Evolutionary conservation across 2,329 filamentous ascomycete species (phyloP), one percentile per base, ranked within the genome.

Genomic region (Rachicladosporium sp.): DNA sequence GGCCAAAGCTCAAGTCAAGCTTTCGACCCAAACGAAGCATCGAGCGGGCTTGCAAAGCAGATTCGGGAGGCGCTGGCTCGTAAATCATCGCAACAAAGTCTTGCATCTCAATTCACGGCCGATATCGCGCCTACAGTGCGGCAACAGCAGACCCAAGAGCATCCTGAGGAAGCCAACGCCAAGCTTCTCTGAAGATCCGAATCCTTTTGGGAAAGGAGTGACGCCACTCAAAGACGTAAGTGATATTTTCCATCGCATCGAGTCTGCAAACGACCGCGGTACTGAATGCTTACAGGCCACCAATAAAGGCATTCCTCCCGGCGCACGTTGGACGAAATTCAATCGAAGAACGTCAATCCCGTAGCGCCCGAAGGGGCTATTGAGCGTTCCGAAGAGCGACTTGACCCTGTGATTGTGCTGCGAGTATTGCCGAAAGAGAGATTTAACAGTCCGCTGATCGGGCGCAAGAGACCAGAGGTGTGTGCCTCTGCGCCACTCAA

Each of bases 291-390:
- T 11, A 12, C 36, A 59, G 56, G 52, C 55, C 4, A 55, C 47
- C 21, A 55, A 56, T 38, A 58, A 59, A 41, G 59, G 58, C 35
- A 61, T 63, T 15, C 67, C 67, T 4, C 64, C 78, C 0, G 83
- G 82, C 42, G 88, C 88, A 29, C 76, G 86, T 40, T 95, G 88
- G 88, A 95, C 88, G 35, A 93, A 91, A 65, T 88, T 96, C 55
- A 84, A 82, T 56, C 78, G 88, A 41, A 78, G 81, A 49, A 93
- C 40, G 88, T 96, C 52, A 95, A 93, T 50, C 87, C 88, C 0
- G 82, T 89, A 50, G 87, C 88, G 1, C 65, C 95, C 35, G 82
- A 84, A 42, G 73, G 83, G 45, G 82, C 83, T n/a, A 83, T 89
- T 52, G 88, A 95, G 64, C 73, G 89, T 21, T 96, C 82, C 49